These are phyloP conservation scores for Neurospora sp. DNA, from an alignment of 495 filamentous ascomycete species.

Conservation along the genomic window DNA sequence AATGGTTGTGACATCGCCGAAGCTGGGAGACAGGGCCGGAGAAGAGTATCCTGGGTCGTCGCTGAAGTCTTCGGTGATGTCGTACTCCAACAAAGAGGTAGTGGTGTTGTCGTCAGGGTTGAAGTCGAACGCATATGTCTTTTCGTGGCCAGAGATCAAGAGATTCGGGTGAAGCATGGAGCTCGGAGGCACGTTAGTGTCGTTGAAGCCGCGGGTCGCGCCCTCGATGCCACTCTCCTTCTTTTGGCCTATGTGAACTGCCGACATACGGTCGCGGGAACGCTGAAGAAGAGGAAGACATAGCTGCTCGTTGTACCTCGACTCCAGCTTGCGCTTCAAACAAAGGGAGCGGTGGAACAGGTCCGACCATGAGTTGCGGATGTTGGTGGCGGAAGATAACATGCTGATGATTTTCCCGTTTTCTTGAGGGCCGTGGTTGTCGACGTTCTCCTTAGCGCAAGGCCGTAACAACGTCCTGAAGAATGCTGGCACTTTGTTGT, in stretches of 20 bases:
- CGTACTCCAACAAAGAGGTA: not conserved
- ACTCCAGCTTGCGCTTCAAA: not conserved
- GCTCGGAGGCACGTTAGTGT: not conserved
- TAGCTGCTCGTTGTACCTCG: not conserved
- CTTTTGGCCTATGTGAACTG: accelerated
- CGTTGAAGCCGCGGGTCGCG: not conserved
- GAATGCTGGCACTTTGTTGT: not conserved
- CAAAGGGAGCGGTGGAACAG: not conserved
- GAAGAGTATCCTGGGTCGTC: not conserved
- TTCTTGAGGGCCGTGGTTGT: not conserved
- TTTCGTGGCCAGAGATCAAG: not conserved
- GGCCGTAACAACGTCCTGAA: not conserved
- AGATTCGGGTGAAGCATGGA: not conserved
- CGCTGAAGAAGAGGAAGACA: not conserved
- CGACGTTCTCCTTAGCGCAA: not conserved
- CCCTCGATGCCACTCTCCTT: not conserved
- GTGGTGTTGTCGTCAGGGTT: accelerated
- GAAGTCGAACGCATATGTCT: not conserved
- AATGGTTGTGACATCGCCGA: no score
- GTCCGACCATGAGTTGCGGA: not conserved
- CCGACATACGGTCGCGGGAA: not conserved
- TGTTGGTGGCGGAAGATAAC: not conserved
- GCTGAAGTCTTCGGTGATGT: not conserved
- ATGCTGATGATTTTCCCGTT: not conserved
- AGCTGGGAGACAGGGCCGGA: not conserved